Base-by-base conservation (phyloP, 2,329 filamentous ascomycete species). In the Hirsutella minnesotensis region DNA sequence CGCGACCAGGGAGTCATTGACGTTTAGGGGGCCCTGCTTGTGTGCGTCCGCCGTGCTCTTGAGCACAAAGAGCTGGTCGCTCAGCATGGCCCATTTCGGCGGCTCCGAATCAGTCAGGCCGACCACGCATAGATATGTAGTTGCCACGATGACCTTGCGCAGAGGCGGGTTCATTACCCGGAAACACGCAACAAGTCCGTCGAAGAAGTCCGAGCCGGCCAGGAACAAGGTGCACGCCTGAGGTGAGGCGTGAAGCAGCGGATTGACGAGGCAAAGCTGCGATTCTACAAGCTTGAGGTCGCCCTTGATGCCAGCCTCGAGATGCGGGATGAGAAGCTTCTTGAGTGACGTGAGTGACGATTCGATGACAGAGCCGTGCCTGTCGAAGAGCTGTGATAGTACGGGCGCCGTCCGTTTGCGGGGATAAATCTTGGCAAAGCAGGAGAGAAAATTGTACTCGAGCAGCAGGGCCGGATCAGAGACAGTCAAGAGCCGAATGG, bases 131-230 rank as follows among this genome's bases (percentile, higher is more conserved):
- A 94, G 68, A 55, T 92, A 95, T 12, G 77, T 67, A 3, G 83
- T 82, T 1, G 83, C 78, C 38, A 89, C 71, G 24, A 94, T 73
- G 15, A 75, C 72, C 48, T 77, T 83, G 45, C 80, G 76, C 36
- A 88, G 53, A 0, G 72, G 70, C 16, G 75, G 72, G 44, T 80
- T 76, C 59, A 77, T 79, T 44, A 81, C 72, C 39, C 67, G 71
- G 60, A 81, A 89, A 47, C 79, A 79, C 40, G 66, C 66, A 31
- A 77, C 68, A 12, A 95, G 69, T 1, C 83, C 78, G 57, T 95
- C 90, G 18, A 95, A 62, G 52, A 92, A 90, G 61, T 95, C 90
- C 40, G 84, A 88, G 1, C 90, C 90, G 0, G 83, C 83, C 51
- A 94, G 75, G 53, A 95, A 81, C 51, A 85, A 68, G 1, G 67